phyloP scores from a whole-genome alignment of 176 grass and related monocot genomes.

The Hyparrhenia diplandra region DNA sequence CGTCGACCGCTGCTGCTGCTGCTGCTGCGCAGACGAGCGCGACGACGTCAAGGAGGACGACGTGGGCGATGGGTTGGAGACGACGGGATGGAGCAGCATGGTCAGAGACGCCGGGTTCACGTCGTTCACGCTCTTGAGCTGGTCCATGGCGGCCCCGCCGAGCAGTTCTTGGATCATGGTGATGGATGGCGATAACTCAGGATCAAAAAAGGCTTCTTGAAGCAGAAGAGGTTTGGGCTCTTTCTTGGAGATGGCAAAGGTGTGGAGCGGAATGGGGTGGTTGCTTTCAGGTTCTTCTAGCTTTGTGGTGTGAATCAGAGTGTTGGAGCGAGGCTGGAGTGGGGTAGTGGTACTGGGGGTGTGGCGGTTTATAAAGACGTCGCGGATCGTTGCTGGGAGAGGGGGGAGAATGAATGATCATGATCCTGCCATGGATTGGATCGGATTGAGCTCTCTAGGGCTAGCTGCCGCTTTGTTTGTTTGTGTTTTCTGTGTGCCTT shows the following conservation, averaged over 20 bases:
- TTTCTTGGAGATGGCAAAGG: constrained; percentile 37
- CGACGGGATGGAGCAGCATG: constrained; percentile 29
- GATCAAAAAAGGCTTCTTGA: constrained; percentile 41
- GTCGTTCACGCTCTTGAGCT: constrained; percentile 27
- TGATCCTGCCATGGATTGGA: background rate
- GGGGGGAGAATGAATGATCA: background rate
- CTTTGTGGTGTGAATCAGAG: constrained; percentile 36
- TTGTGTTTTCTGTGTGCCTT: constrained; percentile 18
- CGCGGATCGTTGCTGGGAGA: background rate
- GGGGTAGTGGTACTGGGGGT: constrained; percentile 12
- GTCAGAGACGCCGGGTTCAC: constrained; percentile 16
- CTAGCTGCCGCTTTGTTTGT: constrained; percentile 29
- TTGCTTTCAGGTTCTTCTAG: constrained; percentile 35
- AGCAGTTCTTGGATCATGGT: constrained; percentile 74
- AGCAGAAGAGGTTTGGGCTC: constrained; percentile 5
- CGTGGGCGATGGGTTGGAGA: constrained; percentile 49
- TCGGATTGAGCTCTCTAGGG: constrained; percentile 19
- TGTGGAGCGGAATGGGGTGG: constrained; percentile 5
- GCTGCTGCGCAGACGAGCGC: constrained; percentile 27
- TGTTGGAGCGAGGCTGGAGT: background rate
- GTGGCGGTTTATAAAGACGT: constrained; percentile 47
- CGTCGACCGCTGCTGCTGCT: constrained; percentile 23
- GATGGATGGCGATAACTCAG: background rate
- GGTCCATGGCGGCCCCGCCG: constrained; percentile 48
- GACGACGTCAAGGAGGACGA: constrained; percentile 39